phyloP scores from a whole-genome alignment of 495 filamentous ascomycete species.

The Xanthoparmelia taractica region DNA sequence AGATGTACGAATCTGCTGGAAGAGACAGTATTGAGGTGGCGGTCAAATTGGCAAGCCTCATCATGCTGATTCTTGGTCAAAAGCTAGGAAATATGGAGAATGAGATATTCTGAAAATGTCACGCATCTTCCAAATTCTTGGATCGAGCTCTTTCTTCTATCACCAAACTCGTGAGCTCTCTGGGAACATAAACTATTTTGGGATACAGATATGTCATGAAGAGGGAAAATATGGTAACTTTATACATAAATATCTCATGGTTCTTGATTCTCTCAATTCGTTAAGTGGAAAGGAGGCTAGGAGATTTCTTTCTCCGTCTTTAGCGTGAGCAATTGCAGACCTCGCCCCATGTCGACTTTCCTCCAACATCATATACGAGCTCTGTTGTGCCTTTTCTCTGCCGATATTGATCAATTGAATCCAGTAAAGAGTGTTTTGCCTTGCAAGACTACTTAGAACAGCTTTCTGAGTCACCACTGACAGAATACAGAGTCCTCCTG shows the following conservation, averaged over 20 bases:
- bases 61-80: background rate
- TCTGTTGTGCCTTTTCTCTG: background rate
- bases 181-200: too few relatives aligned
- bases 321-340: background rate
- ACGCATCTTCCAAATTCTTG: background rate
- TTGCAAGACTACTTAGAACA: background rate
- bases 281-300: background rate
- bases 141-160: too few relatives aligned
- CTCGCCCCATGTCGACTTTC: background rate
- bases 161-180: too few relatives aligned
- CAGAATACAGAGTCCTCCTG: background rate
- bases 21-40: slow-evolving; percentile 40
- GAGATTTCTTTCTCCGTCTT: background rate
- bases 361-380: background rate
- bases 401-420: background rate
- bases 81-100: background rate
- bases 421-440: background rate
- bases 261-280: background rate
- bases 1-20: slow-evolving; percentile 45
- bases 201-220: too few relatives aligned
- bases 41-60: slow-evolving; percentile 9
- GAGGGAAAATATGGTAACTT: background rate
- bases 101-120: background rate
- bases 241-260: background rate
- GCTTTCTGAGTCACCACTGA: background rate